Evolutionary conservation across 768 basidiomycete species (phyloP).

Genomic region (Epithele typhae): DNA sequence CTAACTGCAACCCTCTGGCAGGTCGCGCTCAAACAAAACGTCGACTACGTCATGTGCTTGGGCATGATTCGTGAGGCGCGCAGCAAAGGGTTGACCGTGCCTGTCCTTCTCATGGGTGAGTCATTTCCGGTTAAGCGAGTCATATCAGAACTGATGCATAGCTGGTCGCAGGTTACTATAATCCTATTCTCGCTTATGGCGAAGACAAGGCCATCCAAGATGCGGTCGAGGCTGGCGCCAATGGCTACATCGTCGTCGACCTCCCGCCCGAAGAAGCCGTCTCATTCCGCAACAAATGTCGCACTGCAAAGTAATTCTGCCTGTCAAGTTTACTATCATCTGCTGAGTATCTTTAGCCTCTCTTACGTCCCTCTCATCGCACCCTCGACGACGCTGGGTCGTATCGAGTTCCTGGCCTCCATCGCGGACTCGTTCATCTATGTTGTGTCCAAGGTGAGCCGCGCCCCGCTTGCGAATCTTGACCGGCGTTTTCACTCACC

Average conservation of each 20-base stretch:
- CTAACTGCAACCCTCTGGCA: no score
- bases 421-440: constrained; percentile 99
- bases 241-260: constrained; percentile 97
- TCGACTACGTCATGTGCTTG: constrained; percentile 75
- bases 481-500: neutral
- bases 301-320: constrained; percentile 62
- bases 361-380: constrained; percentile 96
- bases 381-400: constrained; percentile 82
- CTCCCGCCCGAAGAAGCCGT: constrained; percentile 96
- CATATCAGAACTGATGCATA: no score
- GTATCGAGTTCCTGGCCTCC: constrained; percentile 85
- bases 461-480: neutral
- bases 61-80: constrained; percentile 75
- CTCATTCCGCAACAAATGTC: constrained; percentile 85
- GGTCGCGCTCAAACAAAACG: constrained; percentile 80
- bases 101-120: constrained; percentile 91
- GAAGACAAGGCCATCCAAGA: constrained; percentile 93
- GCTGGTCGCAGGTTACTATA: constrained; percentile 98
- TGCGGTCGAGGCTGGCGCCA: constrained; percentile 85
- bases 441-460: constrained; percentile 86
- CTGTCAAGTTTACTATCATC: neutral
- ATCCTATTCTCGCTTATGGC: constrained; percentile 91
- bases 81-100: constrained; percentile 73
- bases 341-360: constrained; percentile 45
- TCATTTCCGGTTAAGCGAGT: no score